Evolutionary conservation across 371 early-diverging fungal genomes (phyloP), one percentile per base, ranked within the genome.

Genomic region (Mortierella sp.): DNA sequence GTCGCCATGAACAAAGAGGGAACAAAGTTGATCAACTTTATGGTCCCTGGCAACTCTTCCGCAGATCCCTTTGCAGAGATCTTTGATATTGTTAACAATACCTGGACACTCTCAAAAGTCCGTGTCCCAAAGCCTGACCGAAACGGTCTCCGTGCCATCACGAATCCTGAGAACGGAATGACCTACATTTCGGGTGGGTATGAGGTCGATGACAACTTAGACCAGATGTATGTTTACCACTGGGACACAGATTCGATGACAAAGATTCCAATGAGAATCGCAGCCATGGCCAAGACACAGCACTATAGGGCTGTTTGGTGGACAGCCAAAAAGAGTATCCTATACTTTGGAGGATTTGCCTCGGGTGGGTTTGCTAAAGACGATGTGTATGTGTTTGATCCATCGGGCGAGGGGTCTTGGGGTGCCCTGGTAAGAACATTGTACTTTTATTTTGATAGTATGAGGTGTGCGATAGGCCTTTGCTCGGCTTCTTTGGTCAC

Each of bases 311-410:
- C 58, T 2, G 74, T 34, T 5, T 54, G 57, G 57, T 57, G 58
- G 54, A 24, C 55, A 28, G 26, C 38, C 26, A n/a, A 54, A n/a
- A 54, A 58, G 45, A 74, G 58, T 7, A 74, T 74, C 2, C 21
- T 74, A 14, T 74, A 26, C 58, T 74, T 57, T 58, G 74, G 74
- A 42, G 74, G 74, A 6, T 42, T 44, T 14, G 19, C 26, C 48
- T 58, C 13, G 24, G 38, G 7, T 19, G 45, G 7, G 42, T 57
- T 55, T 19, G 74, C 58, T 9, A 57, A 13, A n/a, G 3, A 58
- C 4, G 58, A 28, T n/a, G 13, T 74, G 2, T 9, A 3, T 16
- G 28, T 28, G 28, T 58, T 45, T 28, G 19, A 34, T 26, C 58
- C 74, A 8, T 5, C 2, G 1, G n/a, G 45, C 1, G 1, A 21